These are phyloP conservation scores for Fusarium kyushuense DNA, from an alignment of 2,329 filamentous ascomycete genomes.

Conservation along the genomic window DNA sequence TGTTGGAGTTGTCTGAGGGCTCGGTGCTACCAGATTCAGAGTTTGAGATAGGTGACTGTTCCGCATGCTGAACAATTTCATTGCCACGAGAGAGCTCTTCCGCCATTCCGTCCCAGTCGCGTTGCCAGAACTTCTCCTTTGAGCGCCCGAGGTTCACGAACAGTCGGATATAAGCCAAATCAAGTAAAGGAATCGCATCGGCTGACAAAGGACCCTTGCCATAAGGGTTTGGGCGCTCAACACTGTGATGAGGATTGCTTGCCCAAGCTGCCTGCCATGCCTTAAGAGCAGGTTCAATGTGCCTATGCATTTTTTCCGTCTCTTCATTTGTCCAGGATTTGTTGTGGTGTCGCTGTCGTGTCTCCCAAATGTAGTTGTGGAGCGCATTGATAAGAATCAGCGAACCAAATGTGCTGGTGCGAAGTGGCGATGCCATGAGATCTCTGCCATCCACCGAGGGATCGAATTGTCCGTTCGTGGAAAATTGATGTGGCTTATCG, in stretches of 20 bases:
- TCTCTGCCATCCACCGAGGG: conserved; percentile 52
- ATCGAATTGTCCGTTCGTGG: conserved; percentile 34
- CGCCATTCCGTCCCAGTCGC: conserved; percentile 92
- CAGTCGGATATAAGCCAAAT: conserved; percentile 90
- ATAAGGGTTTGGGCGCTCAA: conserved; percentile 87
- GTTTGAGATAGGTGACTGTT: conserved; percentile 68
- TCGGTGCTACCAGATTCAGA: conserved; percentile 59
- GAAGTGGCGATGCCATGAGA: conserved; percentile 71
- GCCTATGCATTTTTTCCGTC: conserved; percentile 94
- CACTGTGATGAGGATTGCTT: conserved; percentile 83
- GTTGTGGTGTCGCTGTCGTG: conserved; percentile 87
- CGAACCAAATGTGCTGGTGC: conserved; percentile 91
- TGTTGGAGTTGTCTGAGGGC: conserved; percentile 61
- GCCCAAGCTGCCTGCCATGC: conserved; percentile 96
- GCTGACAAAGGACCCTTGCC: conserved; percentile 85
- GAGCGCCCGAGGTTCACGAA: conserved; percentile 94
- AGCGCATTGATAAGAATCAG: conserved; percentile 92
- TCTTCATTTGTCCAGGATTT: conserved; percentile 92
- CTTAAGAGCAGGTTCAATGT: conserved; percentile 92
- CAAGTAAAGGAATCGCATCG: conserved; percentile 89
- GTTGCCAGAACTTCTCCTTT: conserved; percentile 94
- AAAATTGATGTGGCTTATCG: conserved; percentile 67
- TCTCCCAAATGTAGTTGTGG: conserved; percentile 99
- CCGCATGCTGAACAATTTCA: conserved; percentile 80
- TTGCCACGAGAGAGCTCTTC: conserved; percentile 84